Base-by-base conservation (phyloP, 768 basidiomycete genomes). In the Cystobasidium ongulense region DNA sequence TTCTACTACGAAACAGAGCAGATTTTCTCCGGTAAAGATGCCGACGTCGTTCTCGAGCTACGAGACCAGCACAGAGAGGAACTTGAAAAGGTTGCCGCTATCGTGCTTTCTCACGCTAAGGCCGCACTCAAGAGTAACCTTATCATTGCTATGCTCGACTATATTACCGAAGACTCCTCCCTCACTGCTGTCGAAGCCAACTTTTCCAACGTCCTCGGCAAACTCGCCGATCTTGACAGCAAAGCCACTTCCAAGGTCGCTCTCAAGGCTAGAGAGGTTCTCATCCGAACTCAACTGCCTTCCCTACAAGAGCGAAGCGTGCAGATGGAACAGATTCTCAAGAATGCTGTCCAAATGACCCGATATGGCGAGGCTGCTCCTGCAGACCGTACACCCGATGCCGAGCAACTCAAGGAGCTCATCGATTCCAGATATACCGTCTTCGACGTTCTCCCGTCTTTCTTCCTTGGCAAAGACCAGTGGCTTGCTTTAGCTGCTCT, bases 401-500 rank as follows among this genome's bases (percentile, higher is more conserved):
- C 86, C 1, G 94, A 98, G 75, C 85, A 92, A 41, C 84, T 99
- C 78, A 88, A 88, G 79, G 96, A 99, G 82, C 86, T 99, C 31
- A 91, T 90, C 75, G 96, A 99, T 82, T 97, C 95, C 5, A 86
- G 91, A 52, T 98, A 94, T 82, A 93, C 92, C 17, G 94, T 98
- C 18, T 99, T 89, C 81, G 96, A 99, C 80, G 96, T 99, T 7
- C 86, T 99, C 59, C 92, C 94, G 1, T 86, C 91, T 5, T 99
- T 99, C 85, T 98, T 98, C 87, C 87, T 86, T 74, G 90, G 94
- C 79, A 80, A 84, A 21, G 93, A 98, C 77, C 85, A 88, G 41
- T 88, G 89, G 85, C 87, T 98, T 76, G 86, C 87, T 13, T 85
- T 97, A 50, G 94, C 95, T 81, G 89, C 95, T 11, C 88, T 96